Conservation (phyloP, 1,284 basidiomycete genomes). For the Megacollybia platyphylla region DNA sequence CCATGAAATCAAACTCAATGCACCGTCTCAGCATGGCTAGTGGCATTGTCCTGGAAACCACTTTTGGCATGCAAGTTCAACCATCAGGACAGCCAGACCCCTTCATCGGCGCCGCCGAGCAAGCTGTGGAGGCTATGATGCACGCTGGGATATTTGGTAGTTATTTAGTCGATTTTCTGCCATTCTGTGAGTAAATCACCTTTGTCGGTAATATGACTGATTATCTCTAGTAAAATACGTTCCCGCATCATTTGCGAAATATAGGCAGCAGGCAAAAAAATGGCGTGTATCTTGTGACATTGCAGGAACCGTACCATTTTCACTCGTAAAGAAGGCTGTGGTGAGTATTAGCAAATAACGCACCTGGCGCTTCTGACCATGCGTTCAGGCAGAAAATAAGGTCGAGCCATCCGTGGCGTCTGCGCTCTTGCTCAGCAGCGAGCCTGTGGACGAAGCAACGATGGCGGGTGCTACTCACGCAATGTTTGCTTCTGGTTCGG, state of each 20-base stretch:
- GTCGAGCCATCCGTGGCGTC: constrained; percentile 3
- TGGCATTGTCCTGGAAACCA: constrained; percentile 8
- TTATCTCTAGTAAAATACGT: constrained; percentile 6
- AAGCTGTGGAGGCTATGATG: constrained; percentile 11
- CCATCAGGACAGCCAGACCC: constrained; percentile 13
- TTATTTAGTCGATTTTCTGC: constrained; percentile 10
- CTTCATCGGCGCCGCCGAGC: constrained; percentile 12
- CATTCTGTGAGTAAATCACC: constrained; percentile 4
- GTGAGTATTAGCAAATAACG: constrained; percentile 1
- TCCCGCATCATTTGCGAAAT: constrained; percentile 4
- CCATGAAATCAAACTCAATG: background rate
- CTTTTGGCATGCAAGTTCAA: constrained; percentile 12
- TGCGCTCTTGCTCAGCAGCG: constrained; percentile 2
- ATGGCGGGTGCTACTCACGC: constrained; percentile 6
- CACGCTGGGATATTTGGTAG: constrained; percentile 11
- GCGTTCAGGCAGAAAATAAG: constrained; percentile 1
- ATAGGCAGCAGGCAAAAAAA: constrained; percentile 3
- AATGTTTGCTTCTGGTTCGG: constrained; percentile 9
- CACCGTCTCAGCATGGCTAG: constrained; percentile 7
- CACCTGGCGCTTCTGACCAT: background rate
- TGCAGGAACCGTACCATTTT: constrained; percentile 7
- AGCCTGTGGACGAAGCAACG: constrained; percentile 2
- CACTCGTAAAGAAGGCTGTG: constrained; percentile 3
- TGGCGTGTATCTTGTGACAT: constrained; percentile 7
- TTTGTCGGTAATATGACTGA: background rate